A percentile compares a stretch with the other conserved stretches of the same genome.
phyloP scores from a whole-genome alignment of 495 filamentous ascomycete genomes.

The Pseudomonodictys pantanalensis region DNA sequence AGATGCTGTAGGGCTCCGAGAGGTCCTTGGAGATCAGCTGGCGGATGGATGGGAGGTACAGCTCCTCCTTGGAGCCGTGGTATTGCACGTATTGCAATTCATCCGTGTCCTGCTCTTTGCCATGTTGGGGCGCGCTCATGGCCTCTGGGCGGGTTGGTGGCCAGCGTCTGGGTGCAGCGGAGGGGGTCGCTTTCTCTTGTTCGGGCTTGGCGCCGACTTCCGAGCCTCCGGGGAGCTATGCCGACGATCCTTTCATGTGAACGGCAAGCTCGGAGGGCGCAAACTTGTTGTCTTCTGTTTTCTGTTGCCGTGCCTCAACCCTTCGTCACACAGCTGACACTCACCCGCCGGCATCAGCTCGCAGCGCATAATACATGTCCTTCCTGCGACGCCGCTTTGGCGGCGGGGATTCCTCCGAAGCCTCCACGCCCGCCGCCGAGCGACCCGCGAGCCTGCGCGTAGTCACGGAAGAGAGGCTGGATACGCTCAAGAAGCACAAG shows the following conservation, averaged over 20 bases:
- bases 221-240: constrained; percentile 4
- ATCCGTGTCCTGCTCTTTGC: constrained; percentile 17
- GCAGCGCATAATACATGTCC: constrained; percentile 27
- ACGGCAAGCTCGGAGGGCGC: background rate
- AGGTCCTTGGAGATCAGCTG: constrained; percentile 94
- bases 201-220: background rate
- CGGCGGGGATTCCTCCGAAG: constrained; percentile 20
- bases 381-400: constrained; percentile 40
- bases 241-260: constrained; percentile 25
- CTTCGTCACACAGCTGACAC: background rate
- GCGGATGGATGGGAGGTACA: constrained; percentile 83
- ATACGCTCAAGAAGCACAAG: constrained; percentile 49
- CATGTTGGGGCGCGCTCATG: constrained; percentile 25
- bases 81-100: constrained; percentile 83
- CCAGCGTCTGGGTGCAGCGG: background rate
- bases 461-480: constrained; percentile 38
- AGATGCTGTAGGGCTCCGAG: constrained; percentile 98
- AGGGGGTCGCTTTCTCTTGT: background rate
- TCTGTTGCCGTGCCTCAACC: too few species aligned
- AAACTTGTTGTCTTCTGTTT: background rate
- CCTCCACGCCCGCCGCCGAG: constrained; percentile 24
- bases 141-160: constrained; percentile 4
- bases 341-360: background rate
- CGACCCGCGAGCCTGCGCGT: constrained; percentile 32
- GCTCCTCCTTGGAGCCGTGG: constrained; percentile 68